phyloP scores from a whole-genome alignment of 73 alveolate genomes.

The Tetrahymena thermophila region DNA sequence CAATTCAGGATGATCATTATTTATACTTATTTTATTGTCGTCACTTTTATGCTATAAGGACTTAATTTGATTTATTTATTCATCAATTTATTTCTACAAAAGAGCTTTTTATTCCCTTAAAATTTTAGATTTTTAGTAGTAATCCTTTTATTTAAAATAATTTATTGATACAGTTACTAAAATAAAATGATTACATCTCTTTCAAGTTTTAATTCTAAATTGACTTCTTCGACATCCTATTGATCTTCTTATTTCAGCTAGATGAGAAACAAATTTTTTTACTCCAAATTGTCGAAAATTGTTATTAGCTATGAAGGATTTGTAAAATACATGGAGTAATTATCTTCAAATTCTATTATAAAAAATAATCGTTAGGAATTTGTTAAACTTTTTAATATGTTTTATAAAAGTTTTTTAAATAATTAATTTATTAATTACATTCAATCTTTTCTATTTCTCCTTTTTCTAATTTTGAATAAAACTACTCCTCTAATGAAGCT shows the following conservation, averaged over 20 bases:
- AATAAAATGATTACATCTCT: background rate
- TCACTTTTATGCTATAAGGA: background rate
- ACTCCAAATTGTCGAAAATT: slow-evolving; percentile 28
- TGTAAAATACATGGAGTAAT: slow-evolving; percentile 32
- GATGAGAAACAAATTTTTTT: slow-evolving; percentile 30
- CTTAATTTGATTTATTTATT: background rate
- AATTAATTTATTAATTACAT: background rate
- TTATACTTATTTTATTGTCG: background rate
- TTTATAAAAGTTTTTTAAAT: background rate
- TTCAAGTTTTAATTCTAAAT: background rate
- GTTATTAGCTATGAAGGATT: slow-evolving; percentile 21
- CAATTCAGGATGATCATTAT: background rate
- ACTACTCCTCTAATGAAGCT: background rate
- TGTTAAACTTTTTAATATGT: no score
- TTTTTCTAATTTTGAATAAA: background rate
- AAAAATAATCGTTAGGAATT: slow-evolving; percentile 2
- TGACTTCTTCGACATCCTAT: slow-evolving; percentile 29
- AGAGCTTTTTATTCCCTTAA: background rate
- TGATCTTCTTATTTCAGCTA: slow-evolving; percentile 27
- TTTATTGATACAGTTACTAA: no score
- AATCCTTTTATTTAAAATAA: background rate
- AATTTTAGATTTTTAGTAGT: background rate
- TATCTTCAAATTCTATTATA: slow-evolving; percentile 32
- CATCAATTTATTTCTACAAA: background rate
- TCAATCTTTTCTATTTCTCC: slow-evolving; percentile 1